A percentile compares a stretch with the other conserved stretches of the same genome.
Conservation (phyloP, 2,329 filamentous ascomycete genomes). For the Orbilia quercus region DNA sequence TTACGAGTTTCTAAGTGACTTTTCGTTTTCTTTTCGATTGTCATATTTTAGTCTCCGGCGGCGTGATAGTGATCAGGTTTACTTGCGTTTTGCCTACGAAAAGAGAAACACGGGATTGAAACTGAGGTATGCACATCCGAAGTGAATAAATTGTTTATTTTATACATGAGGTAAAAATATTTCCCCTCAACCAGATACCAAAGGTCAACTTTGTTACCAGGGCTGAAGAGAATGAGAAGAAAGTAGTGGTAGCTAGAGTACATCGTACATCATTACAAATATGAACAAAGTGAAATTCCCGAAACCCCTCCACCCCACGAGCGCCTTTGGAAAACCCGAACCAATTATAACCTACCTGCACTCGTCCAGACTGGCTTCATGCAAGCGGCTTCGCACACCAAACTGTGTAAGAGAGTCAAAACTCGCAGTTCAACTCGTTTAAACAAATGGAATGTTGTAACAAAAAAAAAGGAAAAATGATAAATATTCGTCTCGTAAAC, state of each 20-base stretch:
- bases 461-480: constrained; percentile 33
- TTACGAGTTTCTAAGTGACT: no score
- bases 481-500: constrained; percentile 53
- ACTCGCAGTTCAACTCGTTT: constrained; percentile 30
- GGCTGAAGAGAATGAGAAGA: constrained; percentile 24
- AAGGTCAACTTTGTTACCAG: constrained; percentile 34
- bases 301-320: constrained; percentile 31
- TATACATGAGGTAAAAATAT: constrained; percentile 34
- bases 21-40: background rate
- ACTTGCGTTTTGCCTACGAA: constrained; percentile 1
- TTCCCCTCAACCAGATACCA: background rate
- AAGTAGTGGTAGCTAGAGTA: constrained; percentile 43
- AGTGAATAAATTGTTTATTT: constrained; percentile 45
- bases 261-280: constrained; percentile 54
- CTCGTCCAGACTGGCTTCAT: constrained; percentile 42
- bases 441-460: constrained; percentile 35
- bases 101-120: constrained; percentile 22
- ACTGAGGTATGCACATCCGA: constrained; percentile 18
- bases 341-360: constrained; percentile 33
- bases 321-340: constrained; percentile 44
- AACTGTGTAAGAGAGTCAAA: constrained; percentile 11
- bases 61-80: no score
- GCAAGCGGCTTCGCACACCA: constrained; percentile 25
- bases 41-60: constrained; percentile 31
- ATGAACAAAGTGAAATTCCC: constrained; percentile 15